Evolutionary conservation across 1,284 basidiomycete species (phyloP).

Genomic region (Ustilago shanxiensis): DNA sequence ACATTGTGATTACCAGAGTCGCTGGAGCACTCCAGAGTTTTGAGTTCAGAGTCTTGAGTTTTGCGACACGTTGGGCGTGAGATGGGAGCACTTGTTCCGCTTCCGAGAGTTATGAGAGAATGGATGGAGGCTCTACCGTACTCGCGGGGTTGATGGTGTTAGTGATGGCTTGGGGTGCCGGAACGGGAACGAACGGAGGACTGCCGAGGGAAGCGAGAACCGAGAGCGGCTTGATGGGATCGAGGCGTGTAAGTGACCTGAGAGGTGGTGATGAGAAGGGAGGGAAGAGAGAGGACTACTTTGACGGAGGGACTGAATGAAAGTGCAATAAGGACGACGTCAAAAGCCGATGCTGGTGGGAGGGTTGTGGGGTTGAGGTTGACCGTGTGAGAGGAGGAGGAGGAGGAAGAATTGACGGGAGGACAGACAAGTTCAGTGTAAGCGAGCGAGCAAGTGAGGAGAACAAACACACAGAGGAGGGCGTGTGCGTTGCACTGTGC

Average conservation of each 20-base stretch:
- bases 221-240: too few species aligned
- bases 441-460: too few species aligned
- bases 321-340: not conserved
- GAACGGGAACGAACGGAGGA: too few species aligned
- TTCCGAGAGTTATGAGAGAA: not conserved
- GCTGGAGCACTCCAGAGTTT: not conserved
- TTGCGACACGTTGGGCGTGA: too few species aligned
- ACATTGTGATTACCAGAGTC: constrained; percentile 31
- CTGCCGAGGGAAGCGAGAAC: too few species aligned
- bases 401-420: not conserved
- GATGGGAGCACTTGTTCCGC: too few species aligned
- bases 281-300: not conserved
- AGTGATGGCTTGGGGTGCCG: too few species aligned
- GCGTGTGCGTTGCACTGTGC: constrained; percentile 1
- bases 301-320: not conserved
- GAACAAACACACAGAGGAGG: not conserved
- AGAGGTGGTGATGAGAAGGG: not conserved
- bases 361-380: constrained; percentile 9
- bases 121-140: not conserved
- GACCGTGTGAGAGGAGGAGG: not conserved
- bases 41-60: not conserved
- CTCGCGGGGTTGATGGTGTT: too few species aligned
- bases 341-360: constrained; percentile 6
- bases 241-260: too few species aligned
- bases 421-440: not conserved